Percentiles rank a stretch among this genome's conserved stretches.
Conservation (phyloP, 352 stramenopile genomes). For the Globisporangium nodosum region DNA sequence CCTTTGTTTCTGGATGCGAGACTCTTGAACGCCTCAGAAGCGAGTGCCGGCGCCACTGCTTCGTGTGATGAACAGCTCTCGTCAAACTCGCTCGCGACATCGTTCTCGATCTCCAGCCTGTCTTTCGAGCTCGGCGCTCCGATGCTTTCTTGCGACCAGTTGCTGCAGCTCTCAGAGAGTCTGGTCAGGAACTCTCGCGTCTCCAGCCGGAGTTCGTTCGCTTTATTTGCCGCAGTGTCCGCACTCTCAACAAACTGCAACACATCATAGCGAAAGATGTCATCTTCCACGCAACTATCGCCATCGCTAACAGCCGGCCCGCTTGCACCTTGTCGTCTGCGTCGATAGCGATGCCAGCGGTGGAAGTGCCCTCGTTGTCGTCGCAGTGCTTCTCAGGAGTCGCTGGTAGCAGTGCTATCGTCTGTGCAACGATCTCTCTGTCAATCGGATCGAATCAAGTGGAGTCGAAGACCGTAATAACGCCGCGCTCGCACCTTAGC, state of each 20-base stretch:
- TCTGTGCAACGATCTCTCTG: not conserved
- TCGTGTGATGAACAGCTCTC: not conserved
- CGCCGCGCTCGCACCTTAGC: not conserved
- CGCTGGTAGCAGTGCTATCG: not conserved
- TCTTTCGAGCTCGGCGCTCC: not conserved
- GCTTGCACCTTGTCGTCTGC: not conserved
- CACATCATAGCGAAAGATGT: not conserved
- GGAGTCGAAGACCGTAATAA: not conserved
- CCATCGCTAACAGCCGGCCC: not conserved
- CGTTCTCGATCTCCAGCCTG: not conserved
- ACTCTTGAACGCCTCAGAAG: not conserved
- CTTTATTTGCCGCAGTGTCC: not conserved
- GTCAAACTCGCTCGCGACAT: not conserved
- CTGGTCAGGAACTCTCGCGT: slow-evolving; percentile 5
- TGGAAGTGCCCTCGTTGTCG: too few relatives aligned
- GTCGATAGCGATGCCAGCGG: not conserved
- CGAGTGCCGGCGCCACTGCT: not conserved
- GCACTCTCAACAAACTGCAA: not conserved
- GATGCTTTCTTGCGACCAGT: not conserved
- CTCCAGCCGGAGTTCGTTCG: slow-evolving; percentile 7
- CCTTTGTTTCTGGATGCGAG: not conserved
- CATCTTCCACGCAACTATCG: not conserved
- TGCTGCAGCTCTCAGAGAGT: not conserved
- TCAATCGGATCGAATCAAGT: too few relatives aligned
- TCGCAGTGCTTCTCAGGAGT: not conserved